Evolutionary conservation across 768 basidiomycete genomes (phyloP).

Genomic region (Pleurotus djamor): DNA sequence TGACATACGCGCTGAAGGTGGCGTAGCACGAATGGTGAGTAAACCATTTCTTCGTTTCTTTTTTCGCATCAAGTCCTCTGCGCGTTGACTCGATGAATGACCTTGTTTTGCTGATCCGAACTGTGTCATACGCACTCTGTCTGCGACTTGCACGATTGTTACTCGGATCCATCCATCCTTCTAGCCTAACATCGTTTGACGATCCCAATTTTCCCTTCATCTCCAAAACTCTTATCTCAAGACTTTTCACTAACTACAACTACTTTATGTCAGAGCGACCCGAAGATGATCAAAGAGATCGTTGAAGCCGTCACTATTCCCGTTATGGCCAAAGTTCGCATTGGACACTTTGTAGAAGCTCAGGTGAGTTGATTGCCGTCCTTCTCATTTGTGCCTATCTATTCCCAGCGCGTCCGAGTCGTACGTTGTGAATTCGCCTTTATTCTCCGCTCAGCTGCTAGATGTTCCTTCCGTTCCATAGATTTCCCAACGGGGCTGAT

Average conservation of each 20-base stretch:
- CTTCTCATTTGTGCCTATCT: no score
- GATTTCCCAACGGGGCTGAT: no score
- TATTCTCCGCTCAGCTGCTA: neutral
- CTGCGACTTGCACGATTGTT: neutral
- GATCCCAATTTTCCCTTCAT: no score
- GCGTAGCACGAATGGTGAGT: constrained; percentile 93
- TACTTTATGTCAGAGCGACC: constrained; percentile 66
- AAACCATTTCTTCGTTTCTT: no score
- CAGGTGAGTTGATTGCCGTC: constrained; percentile 45
- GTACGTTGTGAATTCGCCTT: constrained; percentile 10
- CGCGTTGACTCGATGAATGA: neutral
- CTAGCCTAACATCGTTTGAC: no score
- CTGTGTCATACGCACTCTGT: neutral
- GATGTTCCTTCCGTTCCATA: constrained; percentile 2
- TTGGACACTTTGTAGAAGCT: constrained; percentile 97
- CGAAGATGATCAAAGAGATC: constrained; percentile 95
- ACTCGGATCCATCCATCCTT: neutral
- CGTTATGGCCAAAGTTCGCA: constrained; percentile 95
- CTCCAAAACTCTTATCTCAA: neutral
- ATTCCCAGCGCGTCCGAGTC: no score
- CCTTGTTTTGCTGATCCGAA: neutral
- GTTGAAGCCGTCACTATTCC: constrained; percentile 94
- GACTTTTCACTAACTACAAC: neutral
- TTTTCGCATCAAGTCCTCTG: neutral
- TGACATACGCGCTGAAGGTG: constrained; percentile 88